These are phyloP conservation scores for Schizopora paradoxa DNA, from an alignment of 1,284 basidiomycete genomes.

Conservation along the genomic window DNA sequence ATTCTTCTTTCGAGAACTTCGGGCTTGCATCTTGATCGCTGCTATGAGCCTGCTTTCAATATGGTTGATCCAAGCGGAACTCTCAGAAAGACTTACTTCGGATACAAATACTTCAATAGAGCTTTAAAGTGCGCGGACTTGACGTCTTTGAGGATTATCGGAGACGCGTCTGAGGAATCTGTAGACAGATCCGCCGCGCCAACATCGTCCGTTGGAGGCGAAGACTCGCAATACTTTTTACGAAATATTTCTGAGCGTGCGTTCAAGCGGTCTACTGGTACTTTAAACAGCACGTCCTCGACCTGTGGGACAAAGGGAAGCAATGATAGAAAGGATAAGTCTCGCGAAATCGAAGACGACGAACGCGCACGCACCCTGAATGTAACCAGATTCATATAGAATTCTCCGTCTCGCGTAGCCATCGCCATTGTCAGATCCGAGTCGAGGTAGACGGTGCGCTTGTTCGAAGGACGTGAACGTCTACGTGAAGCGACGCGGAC, in stretches of 20 bases:
- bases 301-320: too few species aligned
- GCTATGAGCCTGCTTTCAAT: not conserved
- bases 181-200: constrained; percentile 9
- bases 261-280: constrained; percentile 9
- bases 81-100: constrained; percentile 5
- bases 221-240: not conserved
- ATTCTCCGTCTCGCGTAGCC: too few species aligned
- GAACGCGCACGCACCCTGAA: too few species aligned
- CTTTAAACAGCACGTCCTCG: constrained; percentile 8
- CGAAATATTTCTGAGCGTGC: constrained; percentile 11
- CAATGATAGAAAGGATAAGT: too few species aligned
- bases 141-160: constrained; percentile 7
- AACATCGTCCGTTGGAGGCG: too few species aligned
- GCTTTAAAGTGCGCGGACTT: constrained; percentile 2
- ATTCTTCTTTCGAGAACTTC: constrained; percentile 1
- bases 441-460: too few species aligned
- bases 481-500: too few species aligned
- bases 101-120: constrained; percentile 4
- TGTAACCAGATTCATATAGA: too few species aligned
- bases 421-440: too few species aligned
- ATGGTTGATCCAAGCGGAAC: not conserved
- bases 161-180: too few species aligned
- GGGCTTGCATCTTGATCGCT: not conserved
- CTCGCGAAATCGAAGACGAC: too few species aligned
- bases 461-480: too few species aligned